Conservation (phyloP, 2,329 filamentous ascomycete species). For the Chalaropsis thielavioides region DNA sequence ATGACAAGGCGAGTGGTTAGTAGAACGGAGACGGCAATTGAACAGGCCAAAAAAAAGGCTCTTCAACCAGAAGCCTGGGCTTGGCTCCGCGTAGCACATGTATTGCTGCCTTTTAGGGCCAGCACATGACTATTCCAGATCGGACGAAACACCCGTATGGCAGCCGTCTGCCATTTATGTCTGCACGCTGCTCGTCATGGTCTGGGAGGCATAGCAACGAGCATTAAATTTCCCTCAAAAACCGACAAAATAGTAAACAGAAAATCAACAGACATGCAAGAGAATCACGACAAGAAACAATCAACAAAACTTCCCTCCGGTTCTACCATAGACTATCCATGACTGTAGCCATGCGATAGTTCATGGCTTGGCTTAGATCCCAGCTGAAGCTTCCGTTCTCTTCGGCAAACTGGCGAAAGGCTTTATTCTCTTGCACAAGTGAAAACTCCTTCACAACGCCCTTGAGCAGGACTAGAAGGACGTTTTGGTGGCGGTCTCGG, state of each 20-base stretch:
- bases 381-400: not conserved
- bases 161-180: no score
- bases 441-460: not conserved
- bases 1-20: not conserved
- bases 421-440: not conserved
- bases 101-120: no score
- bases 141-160: not conserved
- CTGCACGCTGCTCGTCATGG: not conserved
- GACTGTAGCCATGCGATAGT: not conserved
- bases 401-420: not conserved
- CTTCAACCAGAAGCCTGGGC: no score
- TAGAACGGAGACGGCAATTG: no score
- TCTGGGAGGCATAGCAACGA: not conserved
- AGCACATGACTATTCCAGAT: not conserved
- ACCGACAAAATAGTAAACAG: not conserved
- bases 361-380: not conserved
- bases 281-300: not conserved
- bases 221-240: not conserved
- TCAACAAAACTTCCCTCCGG: not conserved
- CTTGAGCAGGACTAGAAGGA: not conserved
- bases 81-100: no score
- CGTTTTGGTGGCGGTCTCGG: not conserved
- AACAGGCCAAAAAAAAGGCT: no score
- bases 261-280: not conserved
- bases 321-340: not conserved